Conservation (phyloP, 352 stramenopile genomes). For the Globisporangium carolinianum region DNA sequence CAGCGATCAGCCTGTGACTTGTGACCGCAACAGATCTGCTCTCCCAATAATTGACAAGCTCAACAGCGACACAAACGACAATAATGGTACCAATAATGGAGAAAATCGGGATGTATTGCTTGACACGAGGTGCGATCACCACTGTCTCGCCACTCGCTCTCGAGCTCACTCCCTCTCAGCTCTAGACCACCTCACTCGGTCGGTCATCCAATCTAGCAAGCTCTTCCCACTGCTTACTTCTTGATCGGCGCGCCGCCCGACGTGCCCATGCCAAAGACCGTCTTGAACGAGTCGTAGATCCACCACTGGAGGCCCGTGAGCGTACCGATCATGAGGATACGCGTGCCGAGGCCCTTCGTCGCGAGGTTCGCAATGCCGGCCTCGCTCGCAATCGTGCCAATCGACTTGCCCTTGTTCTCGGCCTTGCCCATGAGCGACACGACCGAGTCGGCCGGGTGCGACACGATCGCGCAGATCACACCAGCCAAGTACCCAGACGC, state of each 20-base stretch:
- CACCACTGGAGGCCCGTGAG: slow-evolving; percentile 95
- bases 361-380: slow-evolving; percentile 70
- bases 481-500: slow-evolving; percentile 97
- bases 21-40: no score
- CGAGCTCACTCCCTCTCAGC: no score
- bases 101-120: no score
- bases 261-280: slow-evolving; percentile 88
- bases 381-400: slow-evolving; percentile 85
- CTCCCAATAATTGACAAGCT: no score
- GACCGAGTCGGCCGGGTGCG: slow-evolving; percentile 98
- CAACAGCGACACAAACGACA: no score
- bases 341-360: slow-evolving; percentile 87
- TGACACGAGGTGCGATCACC: no score
- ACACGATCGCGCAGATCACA: slow-evolving; percentile 99
- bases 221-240: no score
- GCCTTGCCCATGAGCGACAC: slow-evolving; percentile 95
- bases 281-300: slow-evolving; percentile 96
- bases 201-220: no score
- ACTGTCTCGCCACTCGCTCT: no score
- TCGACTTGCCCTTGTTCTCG: slow-evolving; percentile 87
- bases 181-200: no score
- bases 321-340: slow-evolving; percentile 96
- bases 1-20: no score
- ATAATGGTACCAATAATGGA: no score
- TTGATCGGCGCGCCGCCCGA: slow-evolving; percentile 56